A percentile compares a stretch with the other conserved stretches of the same genome.
These are phyloP conservation scores for Clavispora fructus DNA, from an alignment of 805 yeast genomes.

Conservation along the genomic window DNA sequence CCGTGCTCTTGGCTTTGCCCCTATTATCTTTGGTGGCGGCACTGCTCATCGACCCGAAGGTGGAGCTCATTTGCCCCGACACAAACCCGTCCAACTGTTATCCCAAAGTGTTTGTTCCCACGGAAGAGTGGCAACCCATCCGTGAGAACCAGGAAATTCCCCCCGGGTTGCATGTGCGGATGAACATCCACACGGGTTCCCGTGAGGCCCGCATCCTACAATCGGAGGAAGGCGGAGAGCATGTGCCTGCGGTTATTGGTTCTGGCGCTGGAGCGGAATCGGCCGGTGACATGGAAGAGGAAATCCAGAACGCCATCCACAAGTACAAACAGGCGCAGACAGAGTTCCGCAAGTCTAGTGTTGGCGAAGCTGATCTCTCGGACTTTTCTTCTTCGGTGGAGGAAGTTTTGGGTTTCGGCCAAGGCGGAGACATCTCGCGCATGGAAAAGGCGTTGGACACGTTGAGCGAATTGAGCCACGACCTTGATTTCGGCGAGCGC, in stretches of 20 bases:
- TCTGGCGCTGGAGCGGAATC: conserved; percentile 2
- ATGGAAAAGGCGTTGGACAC: conserved; percentile 33
- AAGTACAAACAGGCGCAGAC: conserved; percentile 2
- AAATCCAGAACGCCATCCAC: conserved; percentile 4
- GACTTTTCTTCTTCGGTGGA: conserved; percentile 9
- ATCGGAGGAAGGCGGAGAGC: conserved; percentile 1
- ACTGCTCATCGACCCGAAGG: conserved; percentile 1
- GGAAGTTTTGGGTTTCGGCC: conserved; percentile 7
- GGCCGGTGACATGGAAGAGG: conserved; percentile 1
- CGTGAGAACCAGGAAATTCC: conserved; percentile 74
- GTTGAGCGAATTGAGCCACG: conserved; percentile 61
- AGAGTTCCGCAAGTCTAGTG: conserved; percentile 3
- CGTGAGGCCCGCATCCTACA: conserved; percentile 58
- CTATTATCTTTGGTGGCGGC: not conserved
- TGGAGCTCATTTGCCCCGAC: conserved; percentile 35
- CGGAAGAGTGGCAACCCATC: conserved; percentile 63
- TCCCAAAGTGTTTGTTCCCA: conserved; percentile 58
- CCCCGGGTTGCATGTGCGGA: conserved; percentile 68
- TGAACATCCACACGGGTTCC: conserved; percentile 67
- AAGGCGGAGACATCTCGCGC: conserved; percentile 14
- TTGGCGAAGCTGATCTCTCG: conserved; percentile 14
- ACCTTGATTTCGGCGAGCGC: conserved; percentile 53
- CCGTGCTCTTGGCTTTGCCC: not conserved
- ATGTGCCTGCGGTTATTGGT: not conserved
- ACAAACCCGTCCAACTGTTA: conserved; percentile 50